Evolutionary conservation across 306 rosid species (phyloP), one percentile per base, ranked within the genome.

Genomic region (Medicago lupulina): DNA sequence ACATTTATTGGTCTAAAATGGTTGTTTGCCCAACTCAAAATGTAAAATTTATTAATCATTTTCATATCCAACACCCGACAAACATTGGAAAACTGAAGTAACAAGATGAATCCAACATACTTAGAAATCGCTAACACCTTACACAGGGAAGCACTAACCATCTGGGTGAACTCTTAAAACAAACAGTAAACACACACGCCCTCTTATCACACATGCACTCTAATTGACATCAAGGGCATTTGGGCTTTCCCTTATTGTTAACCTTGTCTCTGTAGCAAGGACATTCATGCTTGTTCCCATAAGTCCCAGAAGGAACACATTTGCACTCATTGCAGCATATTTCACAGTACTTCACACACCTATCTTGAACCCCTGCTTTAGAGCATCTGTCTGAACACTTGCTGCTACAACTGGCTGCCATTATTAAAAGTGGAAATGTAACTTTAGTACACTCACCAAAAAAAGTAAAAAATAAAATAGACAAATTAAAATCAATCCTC

Each of bases 291-390:
- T 91, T 91, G 88, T 89, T 91, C 31, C 93, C 96, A 43, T 82
- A 91, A 1, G 93, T 91, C 17, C 93, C 92, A 28, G 93, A 91
- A 77, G 96, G 93, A 67, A 92, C 97, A 65, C 97, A 90, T 59
- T 88, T 89, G 87, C 97, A 92, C 67, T 77, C 71, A 28, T 19
- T 2, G 63, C 96, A 88, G 83, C 97, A 92, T 43, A 90, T 79
- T 66, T 83, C 87, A 64, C 93, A 92, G 76, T 83, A 90, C 90
- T 80, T 88, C 25, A 88, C 7, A 83, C 97, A 90, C 71, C 96
- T 82, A 62, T 90, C 96, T 61, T 23, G 21, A 23, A 88, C 84
- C 46, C 86, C 90, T 28, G 93, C 93, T 6, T 43, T 75, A 10
- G 88, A 67, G 57, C 96, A 92, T 79, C 96, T 81, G 3, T 57